These are phyloP conservation scores for Saturnispora halmiae DNA, from an alignment of 805 yeast species.

Conservation along the genomic window DNA sequence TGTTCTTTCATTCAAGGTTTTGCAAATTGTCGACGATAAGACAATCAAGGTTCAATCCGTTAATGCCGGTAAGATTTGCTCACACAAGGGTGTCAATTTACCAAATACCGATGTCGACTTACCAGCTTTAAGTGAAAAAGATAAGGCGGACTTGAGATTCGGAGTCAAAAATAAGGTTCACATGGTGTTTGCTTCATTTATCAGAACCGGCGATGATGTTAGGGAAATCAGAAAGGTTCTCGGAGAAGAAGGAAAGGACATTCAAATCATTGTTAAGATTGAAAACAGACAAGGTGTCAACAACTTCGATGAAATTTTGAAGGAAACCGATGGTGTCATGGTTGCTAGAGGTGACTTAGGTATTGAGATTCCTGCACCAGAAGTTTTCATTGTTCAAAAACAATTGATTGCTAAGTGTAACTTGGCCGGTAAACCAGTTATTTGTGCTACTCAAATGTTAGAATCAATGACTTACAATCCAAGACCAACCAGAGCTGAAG, in stretches of 20 bases:
- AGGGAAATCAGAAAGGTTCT: constrained; percentile 83
- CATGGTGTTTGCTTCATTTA: constrained; percentile 97
- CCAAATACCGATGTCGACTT: constrained; percentile 98
- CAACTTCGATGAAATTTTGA: constrained; percentile 94
- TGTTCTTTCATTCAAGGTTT: constrained; percentile 88
- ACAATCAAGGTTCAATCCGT: constrained; percentile 82
- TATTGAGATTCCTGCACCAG: constrained; percentile 98
- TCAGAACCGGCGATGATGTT: constrained; percentile 90
- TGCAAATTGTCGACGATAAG: constrained; percentile 68
- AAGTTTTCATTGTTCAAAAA: constrained; percentile 97
- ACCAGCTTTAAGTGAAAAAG: constrained; percentile 97
- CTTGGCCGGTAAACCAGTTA: constrained; percentile 98
- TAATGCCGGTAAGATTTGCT: constrained; percentile 91
- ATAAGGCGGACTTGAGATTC: constrained; percentile 80
- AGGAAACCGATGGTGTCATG: constrained; percentile 98
- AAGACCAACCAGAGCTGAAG: constrained; percentile 99
- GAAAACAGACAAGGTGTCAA: constrained; percentile 99
- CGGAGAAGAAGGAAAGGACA: constrained; percentile 94
- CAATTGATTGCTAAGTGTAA: constrained; percentile 98
- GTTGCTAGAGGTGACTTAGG: constrained; percentile 99
- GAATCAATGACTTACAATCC: constrained; percentile 99
- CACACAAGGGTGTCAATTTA: constrained; percentile 98
- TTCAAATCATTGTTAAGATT: constrained; percentile 94
- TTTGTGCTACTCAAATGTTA: constrained; percentile 99
- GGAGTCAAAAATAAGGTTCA: constrained; percentile 97